phyloP scores from a whole-genome alignment of 805 yeast genomes.

The Candida corydali region DNA sequence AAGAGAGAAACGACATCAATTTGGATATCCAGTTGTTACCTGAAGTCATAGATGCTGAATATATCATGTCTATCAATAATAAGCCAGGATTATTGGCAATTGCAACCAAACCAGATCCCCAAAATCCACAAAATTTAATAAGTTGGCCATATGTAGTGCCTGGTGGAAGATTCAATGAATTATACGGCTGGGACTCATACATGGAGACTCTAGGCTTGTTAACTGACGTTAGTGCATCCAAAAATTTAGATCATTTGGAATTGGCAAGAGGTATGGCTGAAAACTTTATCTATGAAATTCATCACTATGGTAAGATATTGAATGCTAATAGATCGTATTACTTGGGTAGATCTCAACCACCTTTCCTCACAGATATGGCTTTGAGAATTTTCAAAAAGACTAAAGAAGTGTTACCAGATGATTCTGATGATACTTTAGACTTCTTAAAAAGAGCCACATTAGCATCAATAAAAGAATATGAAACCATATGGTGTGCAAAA shows the following conservation, averaged over 20 bases:
- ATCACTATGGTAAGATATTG: constrained; percentile 85
- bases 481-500: constrained; percentile 67
- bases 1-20: constrained; percentile 48
- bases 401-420: constrained; percentile 40
- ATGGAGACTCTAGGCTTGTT: constrained; percentile 84
- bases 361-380: constrained; percentile 92
- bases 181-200: constrained; percentile 98
- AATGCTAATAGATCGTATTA: constrained; percentile 94
- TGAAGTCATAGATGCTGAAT: constrained; percentile 67
- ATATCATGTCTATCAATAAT: constrained; percentile 68
- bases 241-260: constrained; percentile 45
- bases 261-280: constrained; percentile 88
- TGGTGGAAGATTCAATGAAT: constrained; percentile 94
- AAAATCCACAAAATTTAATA: constrained; percentile 46
- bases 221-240: constrained; percentile 39
- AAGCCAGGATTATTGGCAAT: constrained; percentile 85
- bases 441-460: constrained; percentile 60
- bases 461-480: constrained; percentile 86
- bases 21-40: constrained; percentile 81
- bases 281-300: constrained; percentile 85
- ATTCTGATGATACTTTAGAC: constrained; percentile 40
- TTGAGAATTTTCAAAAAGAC: constrained; percentile 60
- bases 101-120: constrained; percentile 61
- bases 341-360: constrained; percentile 91
- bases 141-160: constrained; percentile 92